phyloP scores from a whole-genome alignment of 2,329 filamentous ascomycete genomes.

The Fonsecaea pugnacius region DNA sequence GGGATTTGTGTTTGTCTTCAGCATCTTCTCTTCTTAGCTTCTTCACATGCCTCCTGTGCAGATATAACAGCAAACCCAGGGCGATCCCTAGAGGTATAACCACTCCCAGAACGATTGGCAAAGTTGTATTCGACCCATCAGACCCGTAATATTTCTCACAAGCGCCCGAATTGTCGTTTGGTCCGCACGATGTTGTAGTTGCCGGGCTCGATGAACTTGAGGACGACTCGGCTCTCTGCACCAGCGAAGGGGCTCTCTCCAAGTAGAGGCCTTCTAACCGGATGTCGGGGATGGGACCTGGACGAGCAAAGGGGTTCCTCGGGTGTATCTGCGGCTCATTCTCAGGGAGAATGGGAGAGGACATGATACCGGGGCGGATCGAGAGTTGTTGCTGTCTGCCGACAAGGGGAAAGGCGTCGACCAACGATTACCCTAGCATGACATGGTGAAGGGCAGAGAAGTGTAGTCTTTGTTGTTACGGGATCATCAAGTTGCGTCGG shows the following conservation, averaged over 20 bases:
- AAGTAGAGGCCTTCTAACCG: conserved; percentile 31
- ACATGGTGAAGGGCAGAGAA: conserved; percentile 16
- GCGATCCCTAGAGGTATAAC: conserved; percentile 75
- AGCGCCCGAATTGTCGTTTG: conserved; percentile 27
- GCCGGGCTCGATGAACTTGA: conserved; percentile 17
- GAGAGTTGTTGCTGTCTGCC: not conserved
- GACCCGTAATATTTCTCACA: conserved; percentile 28
- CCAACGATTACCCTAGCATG: conserved; percentile 14
- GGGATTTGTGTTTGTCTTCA: conserved; percentile 82
- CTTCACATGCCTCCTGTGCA: conserved; percentile 78
- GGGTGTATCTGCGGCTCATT: conserved; percentile 33
- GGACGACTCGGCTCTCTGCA: conserved; percentile 27
- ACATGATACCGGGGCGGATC: conserved; percentile 19
- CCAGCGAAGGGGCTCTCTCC: conserved; percentile 27
- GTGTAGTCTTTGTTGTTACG: conserved; percentile 3
- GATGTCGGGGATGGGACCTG: conserved; percentile 34
- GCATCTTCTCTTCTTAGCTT: conserved; percentile 77
- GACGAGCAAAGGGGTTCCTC: conserved; percentile 31
- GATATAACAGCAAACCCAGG: conserved; percentile 68
- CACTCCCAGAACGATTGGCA: conserved; percentile 71
- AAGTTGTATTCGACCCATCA: conserved; percentile 55
- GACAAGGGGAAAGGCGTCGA: conserved; percentile 6
- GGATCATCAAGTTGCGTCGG: conserved; percentile 11
- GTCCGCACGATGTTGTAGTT: conserved; percentile 24
- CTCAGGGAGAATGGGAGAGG: conserved; percentile 24